These are phyloP conservation scores for Pezicula neosporulosa DNA, from an alignment of 2,329 filamentous ascomycete species.

Conservation along the genomic window DNA sequence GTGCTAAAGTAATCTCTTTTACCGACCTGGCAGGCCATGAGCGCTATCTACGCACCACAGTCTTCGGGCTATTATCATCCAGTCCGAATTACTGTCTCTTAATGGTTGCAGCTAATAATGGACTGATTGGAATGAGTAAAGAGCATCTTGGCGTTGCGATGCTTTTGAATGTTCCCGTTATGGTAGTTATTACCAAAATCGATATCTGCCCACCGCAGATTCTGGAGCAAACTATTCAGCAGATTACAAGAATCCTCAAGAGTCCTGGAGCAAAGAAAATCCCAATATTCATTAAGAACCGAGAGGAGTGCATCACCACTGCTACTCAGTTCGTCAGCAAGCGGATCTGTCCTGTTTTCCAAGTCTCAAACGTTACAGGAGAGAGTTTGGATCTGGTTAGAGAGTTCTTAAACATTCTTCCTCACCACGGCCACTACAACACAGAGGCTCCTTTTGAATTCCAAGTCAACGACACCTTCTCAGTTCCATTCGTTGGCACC, in stretches of 20 bases:
- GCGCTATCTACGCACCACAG: constrained; percentile 89
- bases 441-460: constrained; percentile 87
- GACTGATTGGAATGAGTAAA: constrained; percentile 95
- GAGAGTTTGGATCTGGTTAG: constrained; percentile 87
- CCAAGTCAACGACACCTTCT: constrained; percentile 95
- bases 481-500: constrained; percentile 93
- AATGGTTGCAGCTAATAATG: constrained; percentile 98
- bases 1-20: constrained; percentile 95
- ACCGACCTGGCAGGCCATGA: constrained; percentile 95
- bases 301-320: constrained; percentile 90
- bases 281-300: constrained; percentile 89
- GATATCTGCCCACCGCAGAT: constrained; percentile 97
- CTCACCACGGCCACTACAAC: constrained; percentile 92
- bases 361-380: constrained; percentile 96
- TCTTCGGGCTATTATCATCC: constrained; percentile 90
- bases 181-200: constrained; percentile 97
- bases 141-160: constrained; percentile 95
- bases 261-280: constrained; percentile 93
- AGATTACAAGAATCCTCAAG: constrained; percentile 90
- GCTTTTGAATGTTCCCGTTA: constrained; percentile 92
- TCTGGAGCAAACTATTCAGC: constrained; percentile 85
- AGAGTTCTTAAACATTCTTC: constrained; percentile 90
- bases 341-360: constrained; percentile 94
- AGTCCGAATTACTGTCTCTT: constrained; percentile 96
- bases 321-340: constrained; percentile 94